Evolutionary conservation across 179 eudicot species (phyloP).

Genomic region (Sideroxylon spinosum): DNA sequence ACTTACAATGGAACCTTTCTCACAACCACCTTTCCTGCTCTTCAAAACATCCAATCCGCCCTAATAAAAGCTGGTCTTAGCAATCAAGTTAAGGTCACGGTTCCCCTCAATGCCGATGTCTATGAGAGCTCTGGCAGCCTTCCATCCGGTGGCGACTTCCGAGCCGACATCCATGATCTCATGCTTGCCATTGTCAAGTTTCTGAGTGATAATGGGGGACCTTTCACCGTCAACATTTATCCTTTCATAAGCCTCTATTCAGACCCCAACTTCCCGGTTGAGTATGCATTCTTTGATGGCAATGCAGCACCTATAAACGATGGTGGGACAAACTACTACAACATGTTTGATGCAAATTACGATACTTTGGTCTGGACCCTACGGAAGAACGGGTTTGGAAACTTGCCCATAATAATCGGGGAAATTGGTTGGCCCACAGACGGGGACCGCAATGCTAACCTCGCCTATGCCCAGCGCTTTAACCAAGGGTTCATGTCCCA

Average conservation of each 20-base stretch:
- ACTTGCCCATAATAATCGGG: slow-evolving; percentile 65
- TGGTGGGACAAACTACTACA: slow-evolving; percentile 54
- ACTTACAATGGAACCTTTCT: slow-evolving; percentile 71
- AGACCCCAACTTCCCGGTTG: slow-evolving; percentile 61
- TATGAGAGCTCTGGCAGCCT: slow-evolving; percentile 36
- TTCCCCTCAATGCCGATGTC: slow-evolving; percentile 70
- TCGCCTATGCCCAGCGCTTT: slow-evolving; percentile 53
- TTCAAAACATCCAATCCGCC: slow-evolving; percentile 65
- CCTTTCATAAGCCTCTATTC: slow-evolving; percentile 81
- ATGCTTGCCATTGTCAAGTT: slow-evolving; percentile 60
- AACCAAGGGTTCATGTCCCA: slow-evolving; percentile 78
- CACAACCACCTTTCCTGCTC: slow-evolving; percentile 66
- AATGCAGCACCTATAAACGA: slow-evolving; percentile 52
- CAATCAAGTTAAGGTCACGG: slow-evolving; percentile 58
- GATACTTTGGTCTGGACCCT: slow-evolving; percentile 89
- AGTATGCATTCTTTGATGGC: slow-evolving; percentile 81
- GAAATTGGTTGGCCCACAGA: slow-evolving; percentile 94
- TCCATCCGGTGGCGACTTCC: slow-evolving; percentile 78
- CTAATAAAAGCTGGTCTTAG: slow-evolving; percentile 52
- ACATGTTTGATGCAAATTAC: slow-evolving; percentile 81
- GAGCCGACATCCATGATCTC: slow-evolving; percentile 50
- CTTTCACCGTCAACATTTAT: slow-evolving; percentile 79
- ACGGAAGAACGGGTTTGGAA: slow-evolving; percentile 60
- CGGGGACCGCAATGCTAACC: slow-evolving; percentile 64
- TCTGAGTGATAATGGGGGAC: slow-evolving; percentile 48